Evolutionary conservation across 345 rosid species (phyloP), one percentile per base, ranked within the genome.

Genomic region (Eucalyptus polyanthemos): DNA sequence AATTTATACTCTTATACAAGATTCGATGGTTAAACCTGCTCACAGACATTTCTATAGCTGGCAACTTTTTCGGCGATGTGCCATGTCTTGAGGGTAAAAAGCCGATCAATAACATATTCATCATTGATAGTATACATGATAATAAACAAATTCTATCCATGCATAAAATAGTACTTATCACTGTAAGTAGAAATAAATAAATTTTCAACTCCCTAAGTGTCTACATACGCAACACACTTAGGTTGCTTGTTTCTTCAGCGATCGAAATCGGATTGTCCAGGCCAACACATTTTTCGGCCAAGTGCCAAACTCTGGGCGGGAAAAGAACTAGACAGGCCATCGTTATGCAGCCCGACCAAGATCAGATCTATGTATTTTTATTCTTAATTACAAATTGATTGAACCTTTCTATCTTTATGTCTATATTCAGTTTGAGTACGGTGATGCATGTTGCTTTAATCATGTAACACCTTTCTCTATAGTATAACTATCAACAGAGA

Each of bases 11-110:
- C 27, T 22, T 22, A 56, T 24, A 56, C 27, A 2, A 56, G 6
- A 56, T 56, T 56, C 13, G 2, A 19, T 76, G 27, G 9, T 76
- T 76, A 22, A 37, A 11, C 9, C 15, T 37, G 11, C 15, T 40
- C 47, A 56, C 25, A 76, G 83, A 76, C 47, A 76, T 76, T 76
- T 69, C 44, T 34, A 69, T 69, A 2, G 24, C 14, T 6, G 80
- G 21, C 6, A 13, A 37, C 8, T 37, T 76, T 19, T 11, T 76
- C 5, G 0, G 15, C 0, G 3, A 21, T 76, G 8, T 10, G 83
- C 45, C 45, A 72, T 37, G 25, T 10, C 45, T 72, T 69, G 42
- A 31, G 80, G 24, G 42, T 69, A 15, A 31, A 31, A 15, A 69
- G 12, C 12, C 2, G 7, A 69, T 31, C 6, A 16, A 69, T 31